Conservation (phyloP, 495 filamentous ascomycete genomes). For the Durotheca rogersii region DNA sequence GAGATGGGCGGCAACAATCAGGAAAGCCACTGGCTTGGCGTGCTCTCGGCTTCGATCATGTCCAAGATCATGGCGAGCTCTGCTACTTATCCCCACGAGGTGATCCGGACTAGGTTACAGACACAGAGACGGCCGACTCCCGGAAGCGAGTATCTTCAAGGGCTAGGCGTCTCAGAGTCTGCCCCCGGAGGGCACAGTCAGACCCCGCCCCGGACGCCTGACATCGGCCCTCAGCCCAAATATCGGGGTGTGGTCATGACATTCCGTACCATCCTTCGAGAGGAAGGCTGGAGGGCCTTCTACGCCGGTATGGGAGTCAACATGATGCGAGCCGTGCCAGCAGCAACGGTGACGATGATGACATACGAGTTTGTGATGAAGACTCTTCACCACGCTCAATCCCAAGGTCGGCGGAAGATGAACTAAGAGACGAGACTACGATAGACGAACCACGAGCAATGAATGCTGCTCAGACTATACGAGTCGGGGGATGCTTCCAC, state of each 20-base stretch:
- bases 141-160: constrained; percentile 63
- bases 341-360: constrained; percentile 94
- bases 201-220: constrained; percentile 29
- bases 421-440: constrained; percentile 27
- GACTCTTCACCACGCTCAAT: constrained; percentile 40
- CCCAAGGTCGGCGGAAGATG: constrained; percentile 32
- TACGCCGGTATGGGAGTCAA: constrained; percentile 98
- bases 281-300: constrained; percentile 96
- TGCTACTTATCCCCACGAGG: constrained; percentile 96
- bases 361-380: constrained; percentile 89
- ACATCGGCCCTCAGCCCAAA: constrained; percentile 50
- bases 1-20: constrained; percentile 43
- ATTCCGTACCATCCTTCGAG: constrained; percentile 75
- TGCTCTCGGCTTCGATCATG: constrained; percentile 84
- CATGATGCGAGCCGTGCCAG: constrained; percentile 91
- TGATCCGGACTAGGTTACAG: constrained; percentile 85
- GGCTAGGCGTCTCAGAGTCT: constrained; percentile 46
- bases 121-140: constrained; percentile 72
- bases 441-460: constrained; percentile 19
- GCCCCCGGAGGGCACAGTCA: constrained; percentile 33
- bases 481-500: not conserved
- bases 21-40: constrained; percentile 59
- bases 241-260: constrained; percentile 84
- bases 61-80: constrained; percentile 94
- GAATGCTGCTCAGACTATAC: constrained; percentile 1